Percentiles rank a stretch among this genome's conserved stretches.
Conservation (phyloP, 495 filamentous ascomycete species). For the Xylaria sp. region DNA sequence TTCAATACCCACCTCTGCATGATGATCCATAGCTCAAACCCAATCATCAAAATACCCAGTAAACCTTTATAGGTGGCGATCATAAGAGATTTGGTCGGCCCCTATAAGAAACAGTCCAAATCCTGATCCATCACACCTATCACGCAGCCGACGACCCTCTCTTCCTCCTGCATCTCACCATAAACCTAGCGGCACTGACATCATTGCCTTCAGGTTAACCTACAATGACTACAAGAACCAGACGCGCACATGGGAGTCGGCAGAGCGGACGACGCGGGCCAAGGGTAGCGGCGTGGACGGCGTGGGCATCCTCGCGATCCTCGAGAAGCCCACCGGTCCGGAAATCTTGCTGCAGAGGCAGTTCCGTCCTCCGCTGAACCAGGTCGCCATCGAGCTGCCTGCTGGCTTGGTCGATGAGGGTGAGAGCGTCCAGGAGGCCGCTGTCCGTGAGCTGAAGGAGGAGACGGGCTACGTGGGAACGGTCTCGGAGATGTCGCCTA, state of each 20-base stretch:
- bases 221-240: conserved; percentile 75
- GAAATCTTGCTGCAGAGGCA: conserved; percentile 88
- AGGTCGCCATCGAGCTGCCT: conserved; percentile 81
- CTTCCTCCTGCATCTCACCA: background rate
- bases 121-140: background rate
- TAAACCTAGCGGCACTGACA: background rate
- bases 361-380: conserved; percentile 83
- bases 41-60: background rate
- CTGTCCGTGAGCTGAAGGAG: conserved; percentile 88
- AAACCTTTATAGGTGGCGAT: too few species aligned
- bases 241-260: conserved; percentile 80
- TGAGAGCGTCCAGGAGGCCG: conserved; percentile 79
- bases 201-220: conserved; percentile 63
- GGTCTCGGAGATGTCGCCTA: conserved; percentile 67
- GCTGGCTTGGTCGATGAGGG: conserved; percentile 85
- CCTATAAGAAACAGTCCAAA: background rate
- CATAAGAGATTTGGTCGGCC: too few species aligned
- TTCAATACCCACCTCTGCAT: background rate
- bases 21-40: background rate
- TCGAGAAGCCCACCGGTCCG: conserved; percentile 73
- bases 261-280: conserved; percentile 77
- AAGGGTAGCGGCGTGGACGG: conserved; percentile 77
- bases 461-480: conserved; percentile 90
- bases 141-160: background rate
- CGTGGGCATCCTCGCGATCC: conserved; percentile 87